Evolutionary conservation across 306 rosid genomes (phyloP), one percentile per base, ranked within the genome.

Genomic region (Vachellia collinsii): DNA sequence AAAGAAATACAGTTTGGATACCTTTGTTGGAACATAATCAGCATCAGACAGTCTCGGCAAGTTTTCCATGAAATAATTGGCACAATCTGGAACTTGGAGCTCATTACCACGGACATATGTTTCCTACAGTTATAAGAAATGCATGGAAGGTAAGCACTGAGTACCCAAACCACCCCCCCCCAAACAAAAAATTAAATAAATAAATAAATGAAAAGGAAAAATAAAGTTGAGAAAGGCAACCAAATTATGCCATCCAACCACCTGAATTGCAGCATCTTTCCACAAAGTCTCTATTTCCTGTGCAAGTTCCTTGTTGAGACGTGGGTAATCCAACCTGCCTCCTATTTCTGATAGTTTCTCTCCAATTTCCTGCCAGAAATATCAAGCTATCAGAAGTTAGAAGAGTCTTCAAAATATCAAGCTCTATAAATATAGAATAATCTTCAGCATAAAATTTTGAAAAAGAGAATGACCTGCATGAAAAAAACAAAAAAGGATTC

Each of bases 11-110:
- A 56, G 34, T 17, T 70, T 80, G 68, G 56, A 23, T 87, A 92
- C 99, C 99, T 95, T 95, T 67, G 99, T 93, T 77, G 99, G 99
- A 81, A 92, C 83, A 79, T 95, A 95, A 87, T 87, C 88, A 12
- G 83, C 77, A 64, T 93, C 98, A 34, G 98, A 84, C 75, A 95
- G 83, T 85, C 98, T 90, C 77, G 90, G 91, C 70, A 95, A 88
- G 86, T 89, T 95, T 84, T 92, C 98, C 97, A 95, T 93, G 90
- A 95, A 93, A 86, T 93, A 95, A 70, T 88, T 80, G 19, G 99
- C 82, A 86, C 99, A 95, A 17, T 95, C 99, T 47, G 99, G 99
- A 93, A 95, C 93, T 86, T 93, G 99, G 78, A 95, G 94, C 79
- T 92, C 98, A 81, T 88, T 93, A 63, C 99, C 94, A 47, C 96